Conservation (phyloP, 345 rosid species). For the Eucalyptus coolabah region DNA sequence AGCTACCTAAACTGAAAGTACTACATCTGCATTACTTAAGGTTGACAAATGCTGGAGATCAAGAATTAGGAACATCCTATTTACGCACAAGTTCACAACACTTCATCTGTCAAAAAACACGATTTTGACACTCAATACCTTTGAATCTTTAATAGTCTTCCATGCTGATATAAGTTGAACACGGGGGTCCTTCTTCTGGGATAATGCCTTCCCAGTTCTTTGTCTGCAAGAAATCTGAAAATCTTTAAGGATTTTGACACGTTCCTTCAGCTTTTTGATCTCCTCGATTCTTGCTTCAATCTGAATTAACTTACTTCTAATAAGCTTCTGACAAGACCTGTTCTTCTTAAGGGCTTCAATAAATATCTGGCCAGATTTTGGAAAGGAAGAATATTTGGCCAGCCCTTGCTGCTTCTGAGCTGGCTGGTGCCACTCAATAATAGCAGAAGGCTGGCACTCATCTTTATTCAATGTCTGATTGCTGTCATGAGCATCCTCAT, state of each 20-base stretch:
- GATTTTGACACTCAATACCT: slow-evolving; percentile 19
- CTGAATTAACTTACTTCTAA: slow-evolving; percentile 48
- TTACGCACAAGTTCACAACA: neutral
- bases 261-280: slow-evolving; percentile 64
- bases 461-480: neutral
- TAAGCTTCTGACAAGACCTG: slow-evolving; percentile 67
- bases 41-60: neutral
- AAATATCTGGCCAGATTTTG: slow-evolving; percentile 55
- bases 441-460: slow-evolving; percentile 11
- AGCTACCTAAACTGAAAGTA: neutral
- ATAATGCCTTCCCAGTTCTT: slow-evolving; percentile 46
- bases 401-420: slow-evolving; percentile 11
- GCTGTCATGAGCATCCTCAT: slow-evolving; percentile 12
- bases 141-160: slow-evolving; percentile 24
- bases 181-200: slow-evolving; percentile 69
- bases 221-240: slow-evolving; percentile 66
- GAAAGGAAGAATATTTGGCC: slow-evolving; percentile 38
- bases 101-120: neutral
- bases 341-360: slow-evolving; percentile 75
- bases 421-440: slow-evolving; percentile 3
- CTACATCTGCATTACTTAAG: neutral
- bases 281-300: slow-evolving; percentile 77
- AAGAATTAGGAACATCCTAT: neutral
- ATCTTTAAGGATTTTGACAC: slow-evolving; percentile 56
- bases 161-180: slow-evolving; percentile 51